These are phyloP conservation scores for Fusarium floridanum DNA, from an alignment of 2,329 filamentous ascomycete genomes.

Conservation along the genomic window DNA sequence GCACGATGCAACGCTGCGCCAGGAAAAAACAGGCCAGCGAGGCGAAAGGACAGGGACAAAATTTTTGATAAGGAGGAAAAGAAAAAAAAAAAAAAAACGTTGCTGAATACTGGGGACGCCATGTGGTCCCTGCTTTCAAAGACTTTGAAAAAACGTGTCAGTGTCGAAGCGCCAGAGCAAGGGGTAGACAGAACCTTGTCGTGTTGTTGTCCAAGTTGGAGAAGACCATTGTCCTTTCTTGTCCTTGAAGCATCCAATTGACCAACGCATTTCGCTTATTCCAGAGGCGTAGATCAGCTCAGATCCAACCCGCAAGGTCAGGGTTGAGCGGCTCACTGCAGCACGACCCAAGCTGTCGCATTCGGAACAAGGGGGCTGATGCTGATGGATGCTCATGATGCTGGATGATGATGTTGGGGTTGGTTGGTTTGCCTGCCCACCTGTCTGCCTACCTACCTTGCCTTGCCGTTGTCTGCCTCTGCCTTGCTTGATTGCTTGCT, in stretches of 20 bases:
- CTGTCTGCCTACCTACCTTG: not conserved
- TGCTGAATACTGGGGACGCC: conserved; percentile 27
- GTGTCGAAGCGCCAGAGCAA: conserved; percentile 26
- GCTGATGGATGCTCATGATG: conserved; percentile 8
- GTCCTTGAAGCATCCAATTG: conserved; percentile 13
- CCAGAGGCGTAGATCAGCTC: conserved; percentile 8
- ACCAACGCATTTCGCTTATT: conserved; percentile 18
- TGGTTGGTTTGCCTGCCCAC: conserved; percentile 8
- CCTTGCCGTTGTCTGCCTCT: not conserved
- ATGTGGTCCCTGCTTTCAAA: conserved; percentile 30
- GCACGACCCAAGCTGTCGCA: conserved; percentile 2
- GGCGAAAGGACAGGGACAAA: conserved; percentile 13
- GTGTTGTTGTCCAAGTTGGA: not conserved
- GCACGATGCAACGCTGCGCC: conserved; percentile 39
- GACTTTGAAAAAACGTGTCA: conserved; percentile 38
- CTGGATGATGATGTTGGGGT: conserved; percentile 15
- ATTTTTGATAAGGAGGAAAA: not conserved
- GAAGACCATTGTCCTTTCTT: not conserved
- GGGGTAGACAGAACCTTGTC: conserved; percentile 5
- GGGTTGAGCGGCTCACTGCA: conserved; percentile 18
- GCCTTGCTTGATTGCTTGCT: conserved; percentile 1
- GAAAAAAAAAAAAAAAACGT: conserved; percentile 18
- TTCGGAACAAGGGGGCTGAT: conserved; percentile 21
- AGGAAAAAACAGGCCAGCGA: conserved; percentile 19
- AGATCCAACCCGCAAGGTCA: conserved; percentile 16